These are phyloP conservation scores for Ilex paraguariensis DNA, from an alignment of 305 asterid species.

Conservation along the genomic window DNA sequence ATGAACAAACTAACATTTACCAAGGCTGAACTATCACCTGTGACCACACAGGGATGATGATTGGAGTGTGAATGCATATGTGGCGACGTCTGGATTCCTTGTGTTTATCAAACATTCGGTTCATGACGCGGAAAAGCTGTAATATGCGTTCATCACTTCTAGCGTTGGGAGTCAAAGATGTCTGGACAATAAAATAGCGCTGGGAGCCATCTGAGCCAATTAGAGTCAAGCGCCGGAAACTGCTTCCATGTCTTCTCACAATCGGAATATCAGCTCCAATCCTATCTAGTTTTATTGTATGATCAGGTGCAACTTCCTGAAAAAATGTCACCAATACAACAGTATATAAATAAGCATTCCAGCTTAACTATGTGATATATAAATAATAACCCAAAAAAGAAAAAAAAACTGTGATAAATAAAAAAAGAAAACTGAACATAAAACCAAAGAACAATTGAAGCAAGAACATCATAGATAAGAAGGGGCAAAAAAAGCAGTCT, in stretches of 20 bases:
- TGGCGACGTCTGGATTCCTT: slow-evolving; percentile 98
- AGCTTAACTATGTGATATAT: no score
- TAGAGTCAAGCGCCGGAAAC: slow-evolving; percentile 94
- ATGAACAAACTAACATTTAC: no score
- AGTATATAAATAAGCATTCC: no score
- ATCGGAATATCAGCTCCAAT: slow-evolving; percentile 97
- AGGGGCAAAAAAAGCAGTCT: no score
- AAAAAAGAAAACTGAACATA: no score
- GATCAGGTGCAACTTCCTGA: slow-evolving; percentile 99
- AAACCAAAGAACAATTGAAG: no score
- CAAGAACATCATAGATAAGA: no score
- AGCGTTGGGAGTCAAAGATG: slow-evolving; percentile 98
- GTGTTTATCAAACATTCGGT: slow-evolving; percentile 97
- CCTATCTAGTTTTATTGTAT: slow-evolving; percentile 94
- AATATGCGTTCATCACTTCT: slow-evolving; percentile 98
- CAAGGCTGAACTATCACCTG: slow-evolving; percentile 49
- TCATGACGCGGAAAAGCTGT: slow-evolving; percentile 98
- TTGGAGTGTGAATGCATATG: slow-evolving; percentile 94
- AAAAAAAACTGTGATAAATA: no score
- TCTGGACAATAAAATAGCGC: slow-evolving; percentile 97
- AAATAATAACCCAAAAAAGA: no score
- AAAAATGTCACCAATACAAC: no score
- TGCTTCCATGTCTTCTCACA: slow-evolving; percentile 99
- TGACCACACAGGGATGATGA: slow-evolving; percentile 99
- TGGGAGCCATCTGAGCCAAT: slow-evolving; percentile 99